Conservation (phyloP, 2,329 filamentous ascomycete genomes). For the Dichotomopilus funicola region DNA sequence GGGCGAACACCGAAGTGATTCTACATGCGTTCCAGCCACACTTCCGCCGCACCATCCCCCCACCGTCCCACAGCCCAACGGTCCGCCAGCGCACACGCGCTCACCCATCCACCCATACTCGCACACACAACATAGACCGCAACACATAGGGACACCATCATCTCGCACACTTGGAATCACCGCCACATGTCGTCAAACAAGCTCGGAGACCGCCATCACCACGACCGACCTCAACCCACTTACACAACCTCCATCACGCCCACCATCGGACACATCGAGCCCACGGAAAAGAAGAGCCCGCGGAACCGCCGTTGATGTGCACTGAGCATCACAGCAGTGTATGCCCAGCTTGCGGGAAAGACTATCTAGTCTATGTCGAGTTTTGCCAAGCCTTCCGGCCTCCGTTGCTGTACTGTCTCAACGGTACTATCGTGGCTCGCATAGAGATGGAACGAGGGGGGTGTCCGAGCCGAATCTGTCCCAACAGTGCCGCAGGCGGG, state of each 20-base stretch:
- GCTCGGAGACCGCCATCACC: background rate
- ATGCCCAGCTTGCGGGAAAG: constrained; percentile 55
- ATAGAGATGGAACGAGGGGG: constrained; percentile 46
- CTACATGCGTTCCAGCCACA: too few species aligned
- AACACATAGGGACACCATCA: background rate
- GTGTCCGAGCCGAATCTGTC: constrained; percentile 54
- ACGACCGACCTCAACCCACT: background rate
- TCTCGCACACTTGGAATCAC: background rate
- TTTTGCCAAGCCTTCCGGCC: constrained; percentile 49
- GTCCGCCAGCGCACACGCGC: too few species aligned
- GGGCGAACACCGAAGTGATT: too few species aligned
- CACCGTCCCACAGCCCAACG: too few species aligned
- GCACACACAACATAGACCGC: background rate
- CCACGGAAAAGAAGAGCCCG: constrained; percentile 1
- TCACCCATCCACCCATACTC: background rate
- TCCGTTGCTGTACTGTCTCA: constrained; percentile 42
- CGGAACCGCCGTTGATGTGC: constrained; percentile 46
- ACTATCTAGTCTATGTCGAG: constrained; percentile 52
- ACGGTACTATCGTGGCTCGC: constrained; percentile 33
- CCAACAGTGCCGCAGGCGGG: constrained; percentile 50
- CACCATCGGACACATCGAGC: constrained; percentile 1
- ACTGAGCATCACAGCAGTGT: constrained; percentile 45
- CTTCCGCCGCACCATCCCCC: too few species aligned
- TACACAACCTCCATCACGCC: background rate
- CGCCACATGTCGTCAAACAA: constrained; percentile 13